These are phyloP conservation scores for Suhomyces anneliseae DNA, from an alignment of 1,139 yeast species.

Conservation along the genomic window DNA sequence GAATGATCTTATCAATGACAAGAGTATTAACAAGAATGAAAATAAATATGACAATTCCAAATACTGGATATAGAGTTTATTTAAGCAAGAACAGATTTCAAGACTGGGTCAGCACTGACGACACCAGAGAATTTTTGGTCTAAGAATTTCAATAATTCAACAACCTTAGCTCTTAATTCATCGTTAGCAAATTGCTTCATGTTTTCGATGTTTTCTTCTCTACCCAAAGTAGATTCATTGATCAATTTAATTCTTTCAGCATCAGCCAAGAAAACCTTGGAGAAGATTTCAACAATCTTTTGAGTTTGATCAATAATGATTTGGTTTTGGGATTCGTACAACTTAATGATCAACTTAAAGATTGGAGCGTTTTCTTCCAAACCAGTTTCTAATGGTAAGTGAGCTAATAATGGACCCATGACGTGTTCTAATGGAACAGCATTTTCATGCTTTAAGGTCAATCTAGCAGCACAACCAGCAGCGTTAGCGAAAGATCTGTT, in stretches of 20 bases:
- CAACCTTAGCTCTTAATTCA: constrained; percentile 61
- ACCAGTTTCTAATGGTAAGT: constrained; percentile 85
- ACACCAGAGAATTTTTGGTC: constrained; percentile 43
- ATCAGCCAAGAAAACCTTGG: constrained; percentile 71
- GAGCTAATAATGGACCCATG: constrained; percentile 70
- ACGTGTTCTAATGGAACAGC: constrained; percentile 82
- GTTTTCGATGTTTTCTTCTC: constrained; percentile 77
- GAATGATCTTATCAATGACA: constrained; percentile 5
- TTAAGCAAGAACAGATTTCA: constrained; percentile 54
- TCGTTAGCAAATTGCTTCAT: constrained; percentile 75
- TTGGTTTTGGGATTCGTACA: constrained; percentile 65
- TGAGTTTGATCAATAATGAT: constrained; percentile 60
- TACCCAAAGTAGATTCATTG: constrained; percentile 73
- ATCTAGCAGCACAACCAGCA: constrained; percentile 94
- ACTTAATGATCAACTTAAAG: constrained; percentile 70
- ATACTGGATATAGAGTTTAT: neutral
- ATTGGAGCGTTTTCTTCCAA: constrained; percentile 93
- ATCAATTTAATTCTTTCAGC: constrained; percentile 68
- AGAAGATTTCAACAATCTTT: constrained; percentile 65
- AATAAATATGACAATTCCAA: constrained; percentile 5
- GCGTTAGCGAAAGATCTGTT: constrained; percentile 91
- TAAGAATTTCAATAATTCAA: constrained; percentile 71
- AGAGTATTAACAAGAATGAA: constrained; percentile 6
- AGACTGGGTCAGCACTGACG: constrained; percentile 25
- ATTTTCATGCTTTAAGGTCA: constrained; percentile 71